Evolutionary conservation across 768 basidiomycete genomes (phyloP), one percentile per base, ranked within the genome.

Genomic region (Leccinellum luteum): DNA sequence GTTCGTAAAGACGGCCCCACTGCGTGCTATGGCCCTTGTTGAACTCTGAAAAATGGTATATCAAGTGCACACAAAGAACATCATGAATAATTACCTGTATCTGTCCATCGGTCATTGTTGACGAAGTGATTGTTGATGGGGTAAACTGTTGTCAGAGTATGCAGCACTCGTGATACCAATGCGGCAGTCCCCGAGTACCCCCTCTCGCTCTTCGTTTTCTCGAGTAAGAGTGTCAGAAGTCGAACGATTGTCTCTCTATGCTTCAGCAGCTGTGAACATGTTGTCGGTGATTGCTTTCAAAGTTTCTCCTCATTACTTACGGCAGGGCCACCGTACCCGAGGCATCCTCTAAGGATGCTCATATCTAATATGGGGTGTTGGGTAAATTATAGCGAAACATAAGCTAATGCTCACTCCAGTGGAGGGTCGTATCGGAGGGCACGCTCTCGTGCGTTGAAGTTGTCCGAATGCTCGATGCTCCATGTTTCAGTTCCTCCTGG

Each of bases 401-500:
- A 47, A 45, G 31, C 31, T 52, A 64, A 45, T 51, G 47, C 85
- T 74, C 65, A 92, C 92, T 94, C 91, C 94, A 97, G 69, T 97
- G 94, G 52, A 98, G 76, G 7, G 92, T 93, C 6, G 91, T 92
- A 63, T 93, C 91, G 3, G 90, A 90, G 7, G 91, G 87, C 3
- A 90, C 80, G 10, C 87, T 85, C 34, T 82, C 79, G 62, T 87
- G 84, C 5, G 81, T 81, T 1, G 88, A 89, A 3, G 92, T 93
- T 19, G 90, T 93, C 45, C 93, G 79, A 31, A 88, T 78, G 60
- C 89, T 90, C 27, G 92, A 94, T 2, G 96, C 94, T 8, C 96
- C 96, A 61, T 92, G 87, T 66, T 85, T 90, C 53, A 98, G 73
- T 72, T 98, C 96, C 48, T 86, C 85, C 60, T 88, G 81, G 52